Evolutionary conservation across 352 stramenopile species (phyloP), one percentile per base, ranked within the genome.

Genomic region (Globisporangium spiculum): DNA sequence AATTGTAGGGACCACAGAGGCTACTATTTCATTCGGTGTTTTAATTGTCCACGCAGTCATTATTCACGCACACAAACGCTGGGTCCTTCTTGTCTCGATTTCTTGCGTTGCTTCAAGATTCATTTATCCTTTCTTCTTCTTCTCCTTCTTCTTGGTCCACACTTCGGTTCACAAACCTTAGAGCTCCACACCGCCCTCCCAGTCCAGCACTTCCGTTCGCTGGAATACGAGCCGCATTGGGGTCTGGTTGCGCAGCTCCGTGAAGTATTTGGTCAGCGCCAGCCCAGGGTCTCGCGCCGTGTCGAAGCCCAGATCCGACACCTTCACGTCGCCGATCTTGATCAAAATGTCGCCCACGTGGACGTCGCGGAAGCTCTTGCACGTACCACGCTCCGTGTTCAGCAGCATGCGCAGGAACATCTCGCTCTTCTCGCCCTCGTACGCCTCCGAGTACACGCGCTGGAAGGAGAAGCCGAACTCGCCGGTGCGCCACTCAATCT

Each of bases 391-490:
- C 41, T 92, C 84, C 60, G 84, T 92, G 69, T 92, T 86, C 27
- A 92, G 77, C 55, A 92, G 74, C 84, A 92, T 90, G 7, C 84
- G 81, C 66, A 92, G 67, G 53, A 83, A 92, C 60, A 90, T 77
- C 41, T 73, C 65, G 44, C 70, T 79, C 56, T 74, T 65, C n/a
- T 80, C 75, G 50, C 77, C 70, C 26, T 77, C 81, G 41, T 83
- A 76, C 30, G 83, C 74, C 9, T 84, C 79, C 2, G 81, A 68
- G 74, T 89, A 90, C 4, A 92, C 79, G 34, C 80, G 81, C 68
- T 92, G 84, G 52, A 92, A 81, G 22, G 84, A 92, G 53, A 89
- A 92, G 4, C 81, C 84, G 69, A 92, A 92, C 66, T 92, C 84
- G 27, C 84, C 84, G 1, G 64, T 76, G 41, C 70, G 78, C 84